Percentiles rank a stretch among this genome's conserved stretches.
Conservation (phyloP, 2,329 filamentous ascomycete genomes). For the Amauroascus niger region DNA sequence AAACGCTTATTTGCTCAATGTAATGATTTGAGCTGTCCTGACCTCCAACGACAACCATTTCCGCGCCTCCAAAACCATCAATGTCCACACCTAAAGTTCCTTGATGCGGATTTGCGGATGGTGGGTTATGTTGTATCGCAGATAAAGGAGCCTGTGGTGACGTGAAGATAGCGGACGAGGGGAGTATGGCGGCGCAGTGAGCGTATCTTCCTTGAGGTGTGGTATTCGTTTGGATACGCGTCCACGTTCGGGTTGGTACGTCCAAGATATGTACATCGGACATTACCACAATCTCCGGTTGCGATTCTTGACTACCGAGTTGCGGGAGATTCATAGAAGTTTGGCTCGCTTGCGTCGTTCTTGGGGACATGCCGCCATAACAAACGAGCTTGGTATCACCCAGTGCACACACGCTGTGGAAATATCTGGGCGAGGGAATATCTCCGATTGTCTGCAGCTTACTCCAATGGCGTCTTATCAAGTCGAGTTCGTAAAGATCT, state of each 20-base stretch:
- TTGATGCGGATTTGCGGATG: slow-evolving; percentile 72
- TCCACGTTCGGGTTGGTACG: slow-evolving; percentile 72
- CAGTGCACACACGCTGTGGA: slow-evolving; percentile 88
- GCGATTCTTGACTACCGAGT: slow-evolving; percentile 48
- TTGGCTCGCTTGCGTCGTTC: slow-evolving; percentile 41
- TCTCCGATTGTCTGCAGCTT: slow-evolving; percentile 79
- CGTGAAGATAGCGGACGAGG: slow-evolving; percentile 77
- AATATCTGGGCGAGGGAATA: slow-evolving; percentile 82
- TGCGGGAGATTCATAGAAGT: slow-evolving; percentile 37
- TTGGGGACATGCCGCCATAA: slow-evolving; percentile 95
- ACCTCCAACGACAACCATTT: slow-evolving; percentile 94
- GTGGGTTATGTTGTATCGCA: slow-evolving; percentile 80
- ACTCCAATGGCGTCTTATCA: slow-evolving; percentile 85
- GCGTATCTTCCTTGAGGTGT: slow-evolving; percentile 90
- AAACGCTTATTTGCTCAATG: slow-evolving; percentile 97
- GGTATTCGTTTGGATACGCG: slow-evolving; percentile 67
- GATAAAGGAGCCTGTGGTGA: slow-evolving; percentile 75
- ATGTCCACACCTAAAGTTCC: slow-evolving; percentile 79
- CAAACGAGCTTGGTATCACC: slow-evolving; percentile 95
- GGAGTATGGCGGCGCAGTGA: slow-evolving; percentile 86
- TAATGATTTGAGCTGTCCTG: slow-evolving; percentile 98
- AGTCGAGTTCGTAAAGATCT: slow-evolving; percentile 85
- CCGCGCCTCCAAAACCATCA: slow-evolving; percentile 82
- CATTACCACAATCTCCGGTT: slow-evolving; percentile 90
- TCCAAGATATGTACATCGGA: slow-evolving; percentile 96